Conservation (phyloP, 805 yeast genomes). For the Suhomyces kilbournensis region DNA sequence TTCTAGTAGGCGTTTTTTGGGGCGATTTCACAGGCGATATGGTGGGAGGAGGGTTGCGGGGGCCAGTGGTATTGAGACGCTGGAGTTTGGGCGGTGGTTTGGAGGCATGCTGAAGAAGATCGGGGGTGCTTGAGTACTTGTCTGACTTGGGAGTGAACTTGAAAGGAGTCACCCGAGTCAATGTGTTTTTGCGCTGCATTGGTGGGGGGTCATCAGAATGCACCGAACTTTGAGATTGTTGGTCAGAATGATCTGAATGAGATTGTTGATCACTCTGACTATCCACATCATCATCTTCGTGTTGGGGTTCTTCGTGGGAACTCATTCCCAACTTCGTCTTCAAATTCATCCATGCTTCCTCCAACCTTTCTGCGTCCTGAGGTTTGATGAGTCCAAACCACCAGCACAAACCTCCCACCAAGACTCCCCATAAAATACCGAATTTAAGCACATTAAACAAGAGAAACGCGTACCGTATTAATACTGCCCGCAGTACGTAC, state of each 20-base stretch:
- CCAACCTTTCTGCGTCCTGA: slow-evolving; percentile 10
- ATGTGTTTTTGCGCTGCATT: slow-evolving; percentile 15
- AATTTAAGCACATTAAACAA: slow-evolving; percentile 19
- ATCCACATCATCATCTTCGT: not conserved
- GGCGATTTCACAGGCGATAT: not conserved
- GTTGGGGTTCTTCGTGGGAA: not conserved
- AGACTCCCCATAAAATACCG: slow-evolving; percentile 21
- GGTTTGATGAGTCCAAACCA: slow-evolving; percentile 27
- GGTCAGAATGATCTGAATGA: too few species aligned
- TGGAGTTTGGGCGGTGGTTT: slow-evolving; percentile 14
- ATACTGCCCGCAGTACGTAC: slow-evolving; percentile 19
- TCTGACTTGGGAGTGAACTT: slow-evolving; percentile 5
- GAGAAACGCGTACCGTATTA: slow-evolving; percentile 18
- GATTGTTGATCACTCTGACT: too few species aligned
- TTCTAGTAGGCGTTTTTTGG: not conserved
- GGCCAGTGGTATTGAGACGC: slow-evolving; percentile 16
- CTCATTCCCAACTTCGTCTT: not conserved
- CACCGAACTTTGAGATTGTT: too few species aligned
- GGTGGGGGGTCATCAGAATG: not conserved
- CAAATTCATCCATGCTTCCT: slow-evolving; percentile 3
- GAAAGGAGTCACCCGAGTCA: slow-evolving; percentile 24
- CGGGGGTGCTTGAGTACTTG: slow-evolving; percentile 16
- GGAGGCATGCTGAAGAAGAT: slow-evolving; percentile 10
- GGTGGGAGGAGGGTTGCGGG: slow-evolving; percentile 2
- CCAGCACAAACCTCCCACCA: slow-evolving; percentile 25